Evolutionary conservation across 306 rosid genomes (phyloP).

Genomic region (Cicer yamashitae): DNA sequence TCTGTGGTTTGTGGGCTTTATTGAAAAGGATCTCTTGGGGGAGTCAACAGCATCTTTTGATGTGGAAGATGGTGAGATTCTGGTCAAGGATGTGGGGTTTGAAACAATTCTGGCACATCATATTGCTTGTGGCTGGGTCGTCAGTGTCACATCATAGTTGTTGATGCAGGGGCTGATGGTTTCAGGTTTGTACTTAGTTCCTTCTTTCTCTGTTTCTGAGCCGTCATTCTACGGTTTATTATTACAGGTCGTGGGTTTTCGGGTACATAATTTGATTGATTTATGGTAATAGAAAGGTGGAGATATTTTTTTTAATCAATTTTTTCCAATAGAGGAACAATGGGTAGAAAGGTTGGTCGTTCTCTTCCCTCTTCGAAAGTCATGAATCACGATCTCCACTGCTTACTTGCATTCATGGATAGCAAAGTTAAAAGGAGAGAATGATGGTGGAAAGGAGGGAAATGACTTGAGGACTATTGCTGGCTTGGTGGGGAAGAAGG

Average conservation of each 20-base stretch:
- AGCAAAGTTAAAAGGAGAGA: background rate
- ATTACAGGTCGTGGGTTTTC: background rate
- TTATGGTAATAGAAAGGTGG: background rate
- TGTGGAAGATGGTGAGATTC: background rate
- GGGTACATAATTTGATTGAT: constrained; percentile 6
- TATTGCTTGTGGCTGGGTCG: background rate
- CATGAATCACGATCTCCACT: background rate
- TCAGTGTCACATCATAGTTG: background rate
- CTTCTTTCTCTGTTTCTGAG: constrained; percentile 1
- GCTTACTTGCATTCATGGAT: background rate
- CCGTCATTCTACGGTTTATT: background rate
- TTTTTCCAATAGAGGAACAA: background rate
- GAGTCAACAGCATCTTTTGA: background rate
- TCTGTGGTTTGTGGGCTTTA: background rate
- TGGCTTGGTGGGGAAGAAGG: background rate
- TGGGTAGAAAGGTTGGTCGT: background rate
- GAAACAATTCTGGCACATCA: background rate
- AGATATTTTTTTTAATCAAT: background rate
- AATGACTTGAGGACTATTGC: background rate
- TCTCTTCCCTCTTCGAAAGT: background rate
- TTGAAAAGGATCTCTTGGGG: background rate
- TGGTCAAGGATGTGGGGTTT: background rate
- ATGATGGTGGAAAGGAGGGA: background rate
- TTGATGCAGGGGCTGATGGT: background rate
- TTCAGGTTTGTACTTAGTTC: background rate